Base-by-base conservation (phyloP, 306 rosid species). In the Sicyos baderoa region DNA sequence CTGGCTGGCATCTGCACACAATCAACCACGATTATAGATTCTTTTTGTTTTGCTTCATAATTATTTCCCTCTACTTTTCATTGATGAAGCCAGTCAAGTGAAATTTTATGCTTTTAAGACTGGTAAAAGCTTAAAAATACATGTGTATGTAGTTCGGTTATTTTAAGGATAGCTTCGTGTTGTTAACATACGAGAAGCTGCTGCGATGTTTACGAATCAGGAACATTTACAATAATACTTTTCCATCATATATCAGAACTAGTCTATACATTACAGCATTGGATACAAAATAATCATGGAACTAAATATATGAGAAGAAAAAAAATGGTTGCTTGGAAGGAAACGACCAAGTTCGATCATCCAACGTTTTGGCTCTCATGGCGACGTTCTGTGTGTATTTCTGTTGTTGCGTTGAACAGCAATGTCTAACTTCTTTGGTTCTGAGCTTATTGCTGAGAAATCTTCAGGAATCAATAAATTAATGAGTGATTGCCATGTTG, bases 201-300 rank as follows among this genome's bases (percentile, higher is more conserved):
- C 48, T 29, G 67, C 67, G 16, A 49, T 45, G 57, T 49, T 67
- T 67, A 67, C 37, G 44, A 50, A 48, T 67, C 57, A 9, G 57
- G 57, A 49, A 49, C 75, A 71, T 71, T 53, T 71, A 71, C 55
- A 18, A 57, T 63, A 63, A 63, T 42, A 35, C 53, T 40, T 70
- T 71, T 66, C 56, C 54, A 56, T 22, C 53, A 37, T 55, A 21
- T 55, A 71, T 71, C 44, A 35, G 19, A 72, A 54, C 45, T 45
- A 47, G 21, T 45, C 71, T 67, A 47, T 27, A 50, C 42, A 63
- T 37, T 52, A 17, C 53, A 57, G 17, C 56, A 17, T 56, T 23
- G 47, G 57, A 75, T 14, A 16, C n/a, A n/a, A 67, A 37, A 67
- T 6, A 23, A 49, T 48, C 40, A 47, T 1, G 55, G 40, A 42